Percentiles rank a stretch among this genome's conserved stretches.
phyloP scores from a whole-genome alignment of 23 red algal genomes.

The Rhodosorus marinus region DNA sequence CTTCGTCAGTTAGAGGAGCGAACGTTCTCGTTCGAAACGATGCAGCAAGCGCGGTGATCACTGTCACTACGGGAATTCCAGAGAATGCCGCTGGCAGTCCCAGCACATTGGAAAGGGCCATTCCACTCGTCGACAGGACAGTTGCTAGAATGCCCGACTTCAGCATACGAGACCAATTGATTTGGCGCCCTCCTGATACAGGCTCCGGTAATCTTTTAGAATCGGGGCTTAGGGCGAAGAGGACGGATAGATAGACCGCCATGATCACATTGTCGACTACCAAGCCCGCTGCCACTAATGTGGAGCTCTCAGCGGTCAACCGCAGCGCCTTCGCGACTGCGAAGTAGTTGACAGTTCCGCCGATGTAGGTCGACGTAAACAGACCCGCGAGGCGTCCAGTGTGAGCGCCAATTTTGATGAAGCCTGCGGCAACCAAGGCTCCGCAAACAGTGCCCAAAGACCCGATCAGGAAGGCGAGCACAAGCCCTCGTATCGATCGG shows the following conservation, averaged over 20 bases:
- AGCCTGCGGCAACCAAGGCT: conserved; percentile 3
- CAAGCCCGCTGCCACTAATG: conserved; percentile 1
- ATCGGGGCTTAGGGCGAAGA: conserved; percentile 5
- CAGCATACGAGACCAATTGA: too few species aligned
- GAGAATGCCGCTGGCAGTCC: too few species aligned
- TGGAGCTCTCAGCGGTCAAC: conserved; percentile 1
- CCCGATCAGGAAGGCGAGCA: conserved; percentile 2
- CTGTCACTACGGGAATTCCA: too few species aligned
- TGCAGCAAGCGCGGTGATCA: too few species aligned
- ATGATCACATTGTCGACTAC: conserved; percentile 21
- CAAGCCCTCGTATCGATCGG: not conserved
- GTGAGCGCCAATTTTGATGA: conserved; percentile 2
- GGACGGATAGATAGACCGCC: conserved; percentile 15
- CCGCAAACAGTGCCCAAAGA: conserved; percentile 27
- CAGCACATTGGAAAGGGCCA: too few species aligned
- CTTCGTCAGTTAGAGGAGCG: too few species aligned
- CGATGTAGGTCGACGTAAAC: conserved; percentile 36
- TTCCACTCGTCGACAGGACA: too few species aligned
- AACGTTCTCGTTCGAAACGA: too few species aligned
- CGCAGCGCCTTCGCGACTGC: conserved; percentile 19
- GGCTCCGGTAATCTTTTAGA: too few species aligned
- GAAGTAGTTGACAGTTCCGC: conserved; percentile 36
- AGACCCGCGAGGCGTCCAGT: not conserved
- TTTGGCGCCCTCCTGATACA: too few species aligned
- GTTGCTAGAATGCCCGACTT: too few species aligned